Evolutionary conservation across 1,139 yeast genomes (phyloP).

Genomic region (Schwanniomyces etchellsii): DNA sequence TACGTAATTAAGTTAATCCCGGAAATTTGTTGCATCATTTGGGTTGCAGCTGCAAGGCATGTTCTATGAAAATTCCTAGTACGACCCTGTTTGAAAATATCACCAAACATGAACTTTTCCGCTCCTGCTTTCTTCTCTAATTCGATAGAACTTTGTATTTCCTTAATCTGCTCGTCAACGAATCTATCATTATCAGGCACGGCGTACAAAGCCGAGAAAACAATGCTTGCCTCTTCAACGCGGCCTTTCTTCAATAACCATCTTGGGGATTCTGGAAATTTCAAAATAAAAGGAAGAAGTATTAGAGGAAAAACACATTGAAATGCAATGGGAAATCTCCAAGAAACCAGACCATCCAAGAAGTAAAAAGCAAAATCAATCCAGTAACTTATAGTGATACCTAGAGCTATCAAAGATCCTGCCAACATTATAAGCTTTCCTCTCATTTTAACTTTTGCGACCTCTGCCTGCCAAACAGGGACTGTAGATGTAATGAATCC

Average conservation of each 20-base stretch:
- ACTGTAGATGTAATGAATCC: conserved; percentile 32
- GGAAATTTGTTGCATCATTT: conserved; percentile 39
- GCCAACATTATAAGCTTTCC: conserved; percentile 31
- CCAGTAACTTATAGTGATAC: conserved; percentile 40
- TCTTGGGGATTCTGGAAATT: conserved; percentile 48
- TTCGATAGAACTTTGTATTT: conserved; percentile 23
- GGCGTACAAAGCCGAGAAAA: conserved; percentile 41
- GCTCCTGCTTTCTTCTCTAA: conserved; percentile 20
- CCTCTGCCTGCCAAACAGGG: conserved; percentile 36
- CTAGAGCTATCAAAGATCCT: conserved; percentile 34
- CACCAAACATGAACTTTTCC: conserved; percentile 16
- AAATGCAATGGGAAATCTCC: conserved; percentile 48
- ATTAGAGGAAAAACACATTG: conserved; percentile 32
- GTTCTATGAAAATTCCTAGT: conserved; percentile 44
- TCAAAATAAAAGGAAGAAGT: conserved; percentile 21
- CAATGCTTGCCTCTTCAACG: conserved; percentile 42
- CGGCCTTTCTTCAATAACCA: conserved; percentile 38
- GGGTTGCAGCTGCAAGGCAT: conserved; percentile 42
- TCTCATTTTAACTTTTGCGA: conserved; percentile 28
- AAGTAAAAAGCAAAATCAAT: conserved; percentile 41
- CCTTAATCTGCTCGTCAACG: conserved; percentile 22
- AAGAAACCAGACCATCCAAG: conserved; percentile 17
- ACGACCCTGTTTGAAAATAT: conserved; percentile 32
- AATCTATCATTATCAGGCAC: conserved; percentile 18
- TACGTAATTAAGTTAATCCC: conserved; percentile 35